Base-by-base conservation (phyloP, 139 green algal genomes). In the Coelastrella sp. region DNA sequence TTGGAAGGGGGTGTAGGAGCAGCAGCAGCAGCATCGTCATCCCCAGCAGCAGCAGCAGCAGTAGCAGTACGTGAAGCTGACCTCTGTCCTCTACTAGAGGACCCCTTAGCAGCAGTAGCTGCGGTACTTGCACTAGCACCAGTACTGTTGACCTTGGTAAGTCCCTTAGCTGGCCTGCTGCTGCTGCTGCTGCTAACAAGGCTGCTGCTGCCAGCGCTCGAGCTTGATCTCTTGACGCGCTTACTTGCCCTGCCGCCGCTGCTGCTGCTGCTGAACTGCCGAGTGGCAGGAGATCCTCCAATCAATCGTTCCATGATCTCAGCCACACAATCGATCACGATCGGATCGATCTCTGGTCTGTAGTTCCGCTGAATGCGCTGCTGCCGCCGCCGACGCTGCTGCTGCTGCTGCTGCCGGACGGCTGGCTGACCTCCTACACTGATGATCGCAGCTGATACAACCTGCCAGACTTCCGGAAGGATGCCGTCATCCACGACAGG, bases 301-400 rank as follows among this genome's bases (percentile, higher is more conserved):
- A 27, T 35, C 73, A 81, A 37, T 13, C 73, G 48, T 30, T 81
- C 73, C 48, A 81, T 68, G 5, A 81, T 48, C 32, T 48, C 73
- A 37, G 73, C 73, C 5, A 81, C 50, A 2, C 67, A 11, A 19
- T 81, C 50, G 34, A 38, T 48, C 7, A 81, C 73, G 13, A 37
- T 32, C 27, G 73, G 19, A 5, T 81, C 50, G 3, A 68, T 48
- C 37, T 48, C 73, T 13, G 73, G 73, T 19, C 73, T 27, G 32
- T 81, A 81, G 3, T 27, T 67, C 27, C 73, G 73, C n/a, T n/a
- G n/a, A n/a, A n/a, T n/a, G n/a, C n/a, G n/a, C n/a, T n/a, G n/a
- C n/a, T n/a, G n/a, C 32, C 4, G 48, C 48, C 19, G 72, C 45
- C 34, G 72, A 23, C 32, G 50, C 73, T 51, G 48, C 73, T 38